Evolutionary conservation across 2,329 filamentous ascomycete genomes (phyloP), one percentile per base, ranked within the genome.

Genomic region (Colletotrichum sublineola): DNA sequence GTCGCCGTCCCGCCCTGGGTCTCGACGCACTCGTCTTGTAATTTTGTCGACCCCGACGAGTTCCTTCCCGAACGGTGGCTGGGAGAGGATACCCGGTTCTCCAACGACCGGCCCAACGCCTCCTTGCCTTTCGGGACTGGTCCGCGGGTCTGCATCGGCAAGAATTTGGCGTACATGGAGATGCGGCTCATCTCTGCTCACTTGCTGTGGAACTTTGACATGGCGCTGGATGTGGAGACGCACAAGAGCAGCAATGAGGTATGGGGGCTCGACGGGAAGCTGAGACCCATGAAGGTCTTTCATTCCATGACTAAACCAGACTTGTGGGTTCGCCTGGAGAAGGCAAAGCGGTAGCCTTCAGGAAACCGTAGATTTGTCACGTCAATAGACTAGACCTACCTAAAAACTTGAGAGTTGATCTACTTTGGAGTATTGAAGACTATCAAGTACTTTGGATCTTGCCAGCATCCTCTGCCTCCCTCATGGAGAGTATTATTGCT

Each of bases 111-210:
- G 38, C 78, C 79, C 48, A 82, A 83, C 0, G 82, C 81, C 0
- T 76, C 68, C 12, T 72, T 82, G 56, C 74, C 79, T 0, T 84
- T 84, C 73, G 79, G 81, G 0, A 50, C 77, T 4, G 83, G 83
- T 0, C 77, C 79, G 6, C 73, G 83, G 6, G 79, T 78, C 11
- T 85, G 83, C 65, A 84, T 79, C 63, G 82, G 83, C 0, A 79
- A 77, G 69, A 72, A 81, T 67, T 80, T 86, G 29, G 86, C 86
- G 0, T 84, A 84, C 60, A 80, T 81, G 3, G 86, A 88, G 75
- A 84, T 88, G 82, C 82, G 85, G 1, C 71, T 87, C 9, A 83
- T 87, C 14, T 74, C 86, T 1, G 80, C 84, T 1, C 80, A 82
- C 5, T 63, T 88, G 15, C 74, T 88, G 5, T 86, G 78, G 67